phyloP scores from a whole-genome alignment of 2,329 filamentous ascomycete genomes.

The Dothistroma pini region DNA sequence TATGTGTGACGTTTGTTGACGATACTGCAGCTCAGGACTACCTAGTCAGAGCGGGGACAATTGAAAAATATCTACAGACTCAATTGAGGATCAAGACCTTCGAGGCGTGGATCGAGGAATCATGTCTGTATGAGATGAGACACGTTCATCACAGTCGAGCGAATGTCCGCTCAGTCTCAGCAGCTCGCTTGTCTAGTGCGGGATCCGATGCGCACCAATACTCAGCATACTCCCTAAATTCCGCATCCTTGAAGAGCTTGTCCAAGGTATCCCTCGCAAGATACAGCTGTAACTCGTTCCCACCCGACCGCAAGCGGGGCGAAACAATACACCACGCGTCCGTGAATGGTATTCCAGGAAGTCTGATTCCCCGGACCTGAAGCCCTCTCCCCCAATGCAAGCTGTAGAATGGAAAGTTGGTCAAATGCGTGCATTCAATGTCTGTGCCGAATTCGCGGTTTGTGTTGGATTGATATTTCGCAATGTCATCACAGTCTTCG shows the following conservation, averaged over 20 bases:
- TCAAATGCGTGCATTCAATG: slow-evolving; percentile 13
- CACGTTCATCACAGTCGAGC: not conserved
- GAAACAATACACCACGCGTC: slow-evolving; percentile 11
- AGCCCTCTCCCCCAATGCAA: slow-evolving; percentile 14
- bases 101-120: too few species aligned
- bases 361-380: slow-evolving; percentile 2
- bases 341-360: slow-evolving; percentile 8
- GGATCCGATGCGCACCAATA: slow-evolving; percentile 7
- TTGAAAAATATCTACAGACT: too few species aligned
- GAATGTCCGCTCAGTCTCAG: not conserved
- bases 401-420: slow-evolving; percentile 11
- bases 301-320: slow-evolving; percentile 4
- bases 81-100: too few species aligned
- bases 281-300: slow-evolving; percentile 10
- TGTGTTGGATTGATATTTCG: slow-evolving; percentile 12
- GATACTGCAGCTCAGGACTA: too few species aligned
- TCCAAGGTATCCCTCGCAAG: slow-evolving; percentile 6
- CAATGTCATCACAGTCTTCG: slow-evolving; percentile 9
- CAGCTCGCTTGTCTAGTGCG: slow-evolving; percentile 6
- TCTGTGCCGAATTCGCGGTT: slow-evolving; percentile 17
- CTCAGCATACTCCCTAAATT: slow-evolving; percentile 14
- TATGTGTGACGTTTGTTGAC: too few species aligned
- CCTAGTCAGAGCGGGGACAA: too few species aligned
- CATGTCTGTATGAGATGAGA: not conserved
- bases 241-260: slow-evolving; percentile 11